These are phyloP conservation scores for Ceratobasidium theobromae DNA, from an alignment of 1,284 basidiomycete species.

Conservation along the genomic window DNA sequence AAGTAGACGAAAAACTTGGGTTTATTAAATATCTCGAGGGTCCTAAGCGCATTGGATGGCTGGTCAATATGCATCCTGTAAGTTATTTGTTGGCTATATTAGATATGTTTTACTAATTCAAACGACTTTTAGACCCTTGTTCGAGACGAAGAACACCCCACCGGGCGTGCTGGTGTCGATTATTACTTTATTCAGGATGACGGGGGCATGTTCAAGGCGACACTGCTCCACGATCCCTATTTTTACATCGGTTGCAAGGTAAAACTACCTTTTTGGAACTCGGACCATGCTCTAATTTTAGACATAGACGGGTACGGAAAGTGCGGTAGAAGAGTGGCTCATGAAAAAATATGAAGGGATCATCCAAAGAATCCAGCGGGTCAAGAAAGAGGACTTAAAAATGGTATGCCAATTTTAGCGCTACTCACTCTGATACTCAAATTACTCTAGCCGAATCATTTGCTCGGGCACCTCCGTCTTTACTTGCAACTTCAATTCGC, in stretches of 20 bases:
- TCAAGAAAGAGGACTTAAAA: constrained; percentile 91
- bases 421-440: neutral
- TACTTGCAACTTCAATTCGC: constrained; percentile 90
- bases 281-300: neutral
- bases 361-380: constrained; percentile 74
- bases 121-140: constrained; percentile 66
- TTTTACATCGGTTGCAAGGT: constrained; percentile 92
- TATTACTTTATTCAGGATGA: constrained; percentile 99
- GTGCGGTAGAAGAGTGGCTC: constrained; percentile 93
- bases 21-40: constrained; percentile 81
- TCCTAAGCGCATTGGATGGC: constrained; percentile 78
- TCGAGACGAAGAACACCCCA: constrained; percentile 77
- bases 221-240: constrained; percentile 91
- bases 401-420: constrained; percentile 49
- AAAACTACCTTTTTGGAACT: constrained; percentile 36
- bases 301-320: constrained; percentile 78
- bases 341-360: constrained; percentile 90
- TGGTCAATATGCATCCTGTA: constrained; percentile 98
- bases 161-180: constrained; percentile 88
- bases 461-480: constrained; percentile 86
- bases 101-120: constrained; percentile 14
- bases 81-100: constrained; percentile 41
- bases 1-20: constrained; percentile 92
- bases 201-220: constrained; percentile 94
- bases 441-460: constrained; percentile 75